Conservation (phyloP, 306 rosid genomes). For the Sesbania bispinosa region DNA sequence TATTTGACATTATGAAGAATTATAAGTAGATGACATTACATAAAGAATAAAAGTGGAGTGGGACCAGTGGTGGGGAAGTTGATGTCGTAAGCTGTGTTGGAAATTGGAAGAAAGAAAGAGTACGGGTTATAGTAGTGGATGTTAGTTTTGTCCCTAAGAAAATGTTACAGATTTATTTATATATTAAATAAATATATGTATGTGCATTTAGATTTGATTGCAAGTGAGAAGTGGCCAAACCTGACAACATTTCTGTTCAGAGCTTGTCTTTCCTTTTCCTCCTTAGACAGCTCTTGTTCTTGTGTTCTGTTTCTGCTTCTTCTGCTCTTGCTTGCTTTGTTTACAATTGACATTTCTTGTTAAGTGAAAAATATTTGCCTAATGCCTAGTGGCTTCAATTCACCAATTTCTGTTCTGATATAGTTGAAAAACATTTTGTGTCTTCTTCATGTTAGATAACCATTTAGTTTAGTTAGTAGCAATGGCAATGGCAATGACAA, state of each 20-base stretch:
- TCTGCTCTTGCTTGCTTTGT: no score
- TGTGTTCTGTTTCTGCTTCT: no score
- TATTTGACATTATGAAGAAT: constrained; percentile 32
- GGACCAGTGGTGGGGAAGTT: constrained; percentile 30
- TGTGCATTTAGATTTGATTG: constrained; percentile 20
- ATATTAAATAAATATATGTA: not conserved
- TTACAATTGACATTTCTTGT: not conserved
- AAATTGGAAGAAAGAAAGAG: constrained; percentile 28
- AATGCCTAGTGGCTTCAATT: not conserved
- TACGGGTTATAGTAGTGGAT: not conserved
- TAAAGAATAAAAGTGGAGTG: constrained; percentile 25
- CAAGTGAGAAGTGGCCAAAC: constrained; percentile 23
- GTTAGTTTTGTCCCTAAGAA: constrained; percentile 15
- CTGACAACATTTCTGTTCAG: constrained; percentile 26
- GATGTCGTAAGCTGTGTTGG: constrained; percentile 31
- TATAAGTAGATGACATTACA: constrained; percentile 6
- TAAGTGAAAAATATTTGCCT: not conserved
- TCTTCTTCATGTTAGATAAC: constrained; percentile 5
- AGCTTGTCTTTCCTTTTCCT: constrained; percentile 13
- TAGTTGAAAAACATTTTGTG: no score
- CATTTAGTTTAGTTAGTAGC: constrained; percentile 3
- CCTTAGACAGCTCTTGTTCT: not conserved
- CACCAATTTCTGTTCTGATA: not conserved
- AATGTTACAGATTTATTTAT: no score
- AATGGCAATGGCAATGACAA: constrained; percentile 6